A percentile compares a stretch with the other conserved stretches of the same genome.
These are phyloP conservation scores for Blastomyces emzantsi DNA, from an alignment of 2,329 filamentous ascomycete species.

Conservation along the genomic window DNA sequence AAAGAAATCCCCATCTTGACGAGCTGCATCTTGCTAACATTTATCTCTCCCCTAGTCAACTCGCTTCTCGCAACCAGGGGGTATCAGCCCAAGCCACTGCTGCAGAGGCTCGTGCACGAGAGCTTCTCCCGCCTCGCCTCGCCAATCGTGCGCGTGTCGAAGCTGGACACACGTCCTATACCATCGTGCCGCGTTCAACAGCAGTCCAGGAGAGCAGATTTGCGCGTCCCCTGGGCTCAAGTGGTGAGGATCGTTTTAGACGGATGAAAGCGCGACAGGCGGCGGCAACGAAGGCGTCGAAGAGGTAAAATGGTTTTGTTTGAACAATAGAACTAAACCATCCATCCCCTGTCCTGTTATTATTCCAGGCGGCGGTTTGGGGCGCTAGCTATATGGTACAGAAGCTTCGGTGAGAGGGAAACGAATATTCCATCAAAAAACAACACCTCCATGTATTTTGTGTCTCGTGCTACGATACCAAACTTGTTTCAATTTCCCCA, in stretches of 20 bases:
- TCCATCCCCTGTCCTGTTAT: no score
- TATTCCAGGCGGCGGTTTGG: no score
- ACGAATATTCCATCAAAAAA: no score
- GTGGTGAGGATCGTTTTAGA: conserved; percentile 42
- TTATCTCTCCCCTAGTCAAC: conserved; percentile 24
- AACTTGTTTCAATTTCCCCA: no score
- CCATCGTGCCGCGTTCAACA: conserved; percentile 53
- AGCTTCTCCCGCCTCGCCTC: conserved; percentile 44
- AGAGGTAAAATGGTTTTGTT: conserved; percentile 21
- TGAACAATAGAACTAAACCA: no score
- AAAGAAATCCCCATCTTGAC: no score
- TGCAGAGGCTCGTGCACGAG: conserved; percentile 44
- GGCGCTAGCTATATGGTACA: no score
- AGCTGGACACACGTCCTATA: conserved; percentile 52
- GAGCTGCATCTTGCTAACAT: conserved; percentile 10
- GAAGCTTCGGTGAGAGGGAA: no score
- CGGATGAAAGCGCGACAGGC: conserved; percentile 42
- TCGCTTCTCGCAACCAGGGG: conserved; percentile 26
- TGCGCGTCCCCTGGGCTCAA: conserved; percentile 38
- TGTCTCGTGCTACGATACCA: no score
- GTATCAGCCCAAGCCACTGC: conserved; percentile 32
- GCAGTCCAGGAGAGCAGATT: conserved; percentile 38
- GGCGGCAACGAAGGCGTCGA: conserved; percentile 34
- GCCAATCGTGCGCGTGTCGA: conserved; percentile 53
- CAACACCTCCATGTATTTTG: no score